Conservation (phyloP, 2,329 filamentous ascomycete species). For the Whalleya microplaca region DNA sequence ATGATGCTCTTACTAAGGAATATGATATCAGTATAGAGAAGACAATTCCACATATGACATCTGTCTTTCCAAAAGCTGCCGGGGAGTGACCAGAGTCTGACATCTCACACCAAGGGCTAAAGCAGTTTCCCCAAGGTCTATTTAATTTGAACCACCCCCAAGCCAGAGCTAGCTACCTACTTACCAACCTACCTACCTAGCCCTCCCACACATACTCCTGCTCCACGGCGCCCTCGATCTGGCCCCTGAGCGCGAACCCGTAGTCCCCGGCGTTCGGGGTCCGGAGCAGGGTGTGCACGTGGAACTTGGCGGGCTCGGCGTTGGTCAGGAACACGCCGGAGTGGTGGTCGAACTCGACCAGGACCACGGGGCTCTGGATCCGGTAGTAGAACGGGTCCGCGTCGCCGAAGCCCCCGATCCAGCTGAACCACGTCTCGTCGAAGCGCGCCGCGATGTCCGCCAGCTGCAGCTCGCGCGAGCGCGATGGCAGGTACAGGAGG, state of each 20-base stretch:
- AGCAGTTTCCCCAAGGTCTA: too few species aligned
- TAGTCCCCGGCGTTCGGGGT: slow-evolving; percentile 80
- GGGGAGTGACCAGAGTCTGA: too few species aligned
- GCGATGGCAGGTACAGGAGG: slow-evolving; percentile 66
- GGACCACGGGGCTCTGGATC: slow-evolving; percentile 74
- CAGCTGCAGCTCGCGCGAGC: slow-evolving; percentile 58
- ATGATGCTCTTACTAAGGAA: too few species aligned
- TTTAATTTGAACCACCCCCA: neutral
- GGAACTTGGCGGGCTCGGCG: slow-evolving; percentile 73
- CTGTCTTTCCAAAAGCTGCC: too few species aligned
- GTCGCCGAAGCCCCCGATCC: slow-evolving; percentile 73
- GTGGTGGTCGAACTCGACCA: slow-evolving; percentile 81
- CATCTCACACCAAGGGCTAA: too few species aligned
- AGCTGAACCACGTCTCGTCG: slow-evolving; percentile 76
- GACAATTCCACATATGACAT: too few species aligned
- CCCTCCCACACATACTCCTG: slow-evolving; percentile 50
- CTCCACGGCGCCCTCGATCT: slow-evolving; percentile 38
- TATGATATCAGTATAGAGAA: too few species aligned
- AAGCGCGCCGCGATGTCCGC: slow-evolving; percentile 58
- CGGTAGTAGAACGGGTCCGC: slow-evolving; percentile 77
- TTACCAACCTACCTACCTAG: slow-evolving; percentile 16
- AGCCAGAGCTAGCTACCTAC: too few species aligned
- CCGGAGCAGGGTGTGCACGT: slow-evolving; percentile 75
- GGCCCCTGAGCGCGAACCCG: slow-evolving; percentile 55
- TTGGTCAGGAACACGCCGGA: slow-evolving; percentile 79